A percentile compares a stretch with the other conserved stretches of the same genome.
Conservation (phyloP, 225 moss, liverwort and hornwort genomes). For the Marchantia polymorpha region DNA sequence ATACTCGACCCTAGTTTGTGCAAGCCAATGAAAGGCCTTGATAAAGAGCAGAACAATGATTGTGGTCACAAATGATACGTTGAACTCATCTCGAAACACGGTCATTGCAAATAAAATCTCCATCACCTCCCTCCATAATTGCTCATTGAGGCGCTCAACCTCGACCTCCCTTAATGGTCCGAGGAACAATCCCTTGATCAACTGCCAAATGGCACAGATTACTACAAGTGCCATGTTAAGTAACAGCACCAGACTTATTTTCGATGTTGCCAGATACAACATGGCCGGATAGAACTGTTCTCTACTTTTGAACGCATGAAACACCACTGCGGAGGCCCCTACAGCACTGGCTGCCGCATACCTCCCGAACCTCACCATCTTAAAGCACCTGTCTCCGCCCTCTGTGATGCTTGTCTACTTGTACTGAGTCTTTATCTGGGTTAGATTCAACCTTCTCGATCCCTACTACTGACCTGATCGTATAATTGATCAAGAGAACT, state of each 20-base stretch:
- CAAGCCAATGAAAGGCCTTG: constrained; percentile 99
- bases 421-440: background rate
- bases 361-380: constrained; percentile 91
- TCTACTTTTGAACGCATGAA: constrained; percentile 92
- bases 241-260: constrained; percentile 87
- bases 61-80: constrained; percentile 84
- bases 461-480: background rate
- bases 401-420: background rate
- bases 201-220: constrained; percentile 97
- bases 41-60: constrained; percentile 92
- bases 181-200: constrained; percentile 84
- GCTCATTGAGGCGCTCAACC: constrained; percentile 96
- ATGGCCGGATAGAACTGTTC: constrained; percentile 99
- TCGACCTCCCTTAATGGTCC: constrained; percentile 92
- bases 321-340: constrained; percentile 67
- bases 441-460: background rate
- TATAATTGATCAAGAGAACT: background rate
- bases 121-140: constrained; percentile 99
- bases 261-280: constrained; percentile 96
- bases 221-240: constrained; percentile 91
- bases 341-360: constrained; percentile 89
- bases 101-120: constrained; percentile 99
- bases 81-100: constrained; percentile 98
- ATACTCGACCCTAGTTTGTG: constrained; percentile 98
- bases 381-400: background rate